Evolutionary conservation across 2,329 filamentous ascomycete species (phyloP), one percentile per base, ranked within the genome.

Genomic region (Stachybotrys chlorohalonatus): DNA sequence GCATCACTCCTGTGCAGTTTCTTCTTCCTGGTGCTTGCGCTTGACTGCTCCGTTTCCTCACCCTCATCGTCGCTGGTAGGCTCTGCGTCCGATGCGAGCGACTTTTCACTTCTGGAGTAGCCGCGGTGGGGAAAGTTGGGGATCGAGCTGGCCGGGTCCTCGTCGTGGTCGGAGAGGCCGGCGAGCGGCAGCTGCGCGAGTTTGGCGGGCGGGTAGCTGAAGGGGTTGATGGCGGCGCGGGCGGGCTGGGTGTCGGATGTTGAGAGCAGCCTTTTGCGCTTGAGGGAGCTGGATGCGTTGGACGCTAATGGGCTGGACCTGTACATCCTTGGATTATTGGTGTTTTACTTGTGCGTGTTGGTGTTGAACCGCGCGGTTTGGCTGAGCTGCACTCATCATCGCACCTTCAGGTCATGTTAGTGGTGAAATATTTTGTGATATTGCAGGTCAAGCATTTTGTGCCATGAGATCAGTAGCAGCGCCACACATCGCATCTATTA

Each of bases 61-160:
- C 57, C 54, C 54, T 49, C 59, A 52, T 47, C 39, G 13, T 54
- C 54, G 9, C 87, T 82, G 70, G 90, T 87, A 67, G 89, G 89
- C 70, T 93, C 93, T 31, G 73, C 74, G 16, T 93, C 82, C n/a
- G n/a, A 15, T 15, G 8, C 32, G 16, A 32, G 32, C 13, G 32
- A 15, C 24, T 32, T 24, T 5, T 16, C 13, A 7, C 24, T 31
- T 31, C 31, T 30, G 3, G 55, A 53, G 2, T 69, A 55, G 4
- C 65, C 62, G 1, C 75, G 70, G 63, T 85, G 81, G 1, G 82
- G 82, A 52, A 84, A 85, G 8, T 72, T 65, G 70, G 65, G 49
- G 56, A 62, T 54, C 56, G 63, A 11, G 64, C 71, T 9, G 69
- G 79, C 45, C 71, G 66, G 59, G 67, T 71, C 61, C n/a, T 66